These are phyloP conservation scores for Sisymbrium altissimum DNA, from an alignment of 345 rosid species.

Conservation along the genomic window DNA sequence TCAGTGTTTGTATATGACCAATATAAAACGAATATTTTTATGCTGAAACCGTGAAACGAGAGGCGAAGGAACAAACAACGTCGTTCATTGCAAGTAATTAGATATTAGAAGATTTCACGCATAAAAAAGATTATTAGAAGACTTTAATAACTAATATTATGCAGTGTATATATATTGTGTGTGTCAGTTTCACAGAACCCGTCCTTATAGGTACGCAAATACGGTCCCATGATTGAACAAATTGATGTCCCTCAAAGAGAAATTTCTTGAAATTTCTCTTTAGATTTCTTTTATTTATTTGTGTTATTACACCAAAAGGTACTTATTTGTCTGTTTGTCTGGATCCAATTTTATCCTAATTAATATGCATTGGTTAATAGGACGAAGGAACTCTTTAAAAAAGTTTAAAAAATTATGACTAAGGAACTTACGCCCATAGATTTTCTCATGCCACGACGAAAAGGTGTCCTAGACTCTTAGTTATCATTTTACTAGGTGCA, in stretches of 20 bases:
- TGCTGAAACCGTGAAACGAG: slow-evolving; percentile 6
- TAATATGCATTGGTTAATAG: background rate
- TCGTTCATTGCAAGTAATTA: too few species aligned
- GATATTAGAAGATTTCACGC: background rate
- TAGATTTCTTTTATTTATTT: background rate
- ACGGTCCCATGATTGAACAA: slow-evolving; percentile 1
- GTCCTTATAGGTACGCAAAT: background rate
- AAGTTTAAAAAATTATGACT: too few species aligned
- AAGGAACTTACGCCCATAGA: too few species aligned
- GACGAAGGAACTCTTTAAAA: too few species aligned
- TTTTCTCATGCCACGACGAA: too few species aligned
- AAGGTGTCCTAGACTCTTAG: too few species aligned
- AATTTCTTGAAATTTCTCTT: background rate
- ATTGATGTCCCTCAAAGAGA: background rate
- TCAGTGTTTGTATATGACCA: background rate
- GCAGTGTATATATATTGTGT: background rate
- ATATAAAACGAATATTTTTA: background rate
- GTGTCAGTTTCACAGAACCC: background rate
- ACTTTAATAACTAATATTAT: background rate
- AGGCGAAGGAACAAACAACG: background rate
- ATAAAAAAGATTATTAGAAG: background rate
- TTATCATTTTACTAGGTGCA: too few species aligned
- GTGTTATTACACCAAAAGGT: background rate
- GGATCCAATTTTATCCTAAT: background rate
- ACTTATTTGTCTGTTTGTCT: slow-evolving; percentile 1